Evolutionary conservation across 331 rosid species (phyloP), one percentile per base, ranked within the genome.

Genomic region (Malus hybrid): DNA sequence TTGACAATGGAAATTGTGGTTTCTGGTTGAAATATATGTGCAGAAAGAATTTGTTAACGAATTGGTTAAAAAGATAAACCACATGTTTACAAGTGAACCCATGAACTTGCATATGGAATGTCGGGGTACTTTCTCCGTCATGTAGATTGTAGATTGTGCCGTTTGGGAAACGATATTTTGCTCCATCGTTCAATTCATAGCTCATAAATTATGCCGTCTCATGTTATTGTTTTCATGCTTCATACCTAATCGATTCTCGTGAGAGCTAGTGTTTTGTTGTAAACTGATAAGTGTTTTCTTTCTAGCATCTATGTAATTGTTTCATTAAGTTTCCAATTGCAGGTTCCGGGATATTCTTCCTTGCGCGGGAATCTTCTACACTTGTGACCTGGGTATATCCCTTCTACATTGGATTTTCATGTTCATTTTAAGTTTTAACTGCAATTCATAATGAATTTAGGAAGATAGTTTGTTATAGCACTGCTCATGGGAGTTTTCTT

Each of bases 311-410:
- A 73, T 78, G 20, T 74, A 60, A 65, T 75, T 46, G 55, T 7
- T 4, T 55, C 50, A 0, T 66, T 63, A 50, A 39, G 62, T 44
- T 79, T 62, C 67, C 46, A 19, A 74, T 75, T 75, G 42, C 77
- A 93, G 98, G 98, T 91, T 75, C 97, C 97, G 7, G 97, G 84
- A 75, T 94, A 82, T 81, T 71, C 96, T 58, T 80, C 90, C 8
- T 74, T 91, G 87, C 93, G 98, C 76, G 62, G 60, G 84, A 86
- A 78, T 22, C 98, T 94, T 75, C 84, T 94, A 78, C 84, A 65
- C 76, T 89, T 91, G 70, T 86, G 95, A 24, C 93, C 96, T 15
- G 86, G 87, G 98, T 91, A 77, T 69, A 72, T 66, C 44, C 64
- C 64, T 72, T 64, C 77, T 60, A 33, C 19, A 12, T 68, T 65